phyloP scores from a whole-genome alignment of 768 basidiomycete genomes.

The Auricularia auricula-judae region DNA sequence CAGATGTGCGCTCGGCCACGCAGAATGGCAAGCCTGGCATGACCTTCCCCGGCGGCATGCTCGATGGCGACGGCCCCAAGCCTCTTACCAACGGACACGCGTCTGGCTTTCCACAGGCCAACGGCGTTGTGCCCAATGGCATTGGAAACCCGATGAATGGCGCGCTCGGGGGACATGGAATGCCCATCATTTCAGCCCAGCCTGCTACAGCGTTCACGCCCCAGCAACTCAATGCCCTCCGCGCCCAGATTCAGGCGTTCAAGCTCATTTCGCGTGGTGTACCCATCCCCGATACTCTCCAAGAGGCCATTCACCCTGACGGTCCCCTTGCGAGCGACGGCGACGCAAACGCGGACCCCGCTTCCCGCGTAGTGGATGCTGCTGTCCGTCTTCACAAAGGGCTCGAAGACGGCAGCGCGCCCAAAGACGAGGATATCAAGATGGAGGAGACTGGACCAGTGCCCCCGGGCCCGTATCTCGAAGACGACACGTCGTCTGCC shows the following conservation, averaged over 20 bases:
- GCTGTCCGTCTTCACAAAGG: slow-evolving; percentile 66
- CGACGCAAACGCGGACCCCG: slow-evolving; percentile 24
- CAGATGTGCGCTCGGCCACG: no score
- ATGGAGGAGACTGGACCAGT: slow-evolving; percentile 47
- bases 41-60: no score
- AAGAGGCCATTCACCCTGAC: slow-evolving; percentile 44
- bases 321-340: slow-evolving; percentile 45
- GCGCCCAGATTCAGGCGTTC: slow-evolving; percentile 75
- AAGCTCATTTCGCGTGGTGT: slow-evolving; percentile 55
- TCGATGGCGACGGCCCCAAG: no score
- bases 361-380: slow-evolving; percentile 56
- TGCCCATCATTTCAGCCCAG: slow-evolving; percentile 25
- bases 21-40: no score
- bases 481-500: slow-evolving; percentile 67
- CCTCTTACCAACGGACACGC: no score
- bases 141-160: no score
- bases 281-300: slow-evolving; percentile 58
- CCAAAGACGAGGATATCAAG: slow-evolving; percentile 33
- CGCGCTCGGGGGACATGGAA: no score
- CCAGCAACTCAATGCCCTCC: slow-evolving; percentile 65
- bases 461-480: slow-evolving; percentile 65
- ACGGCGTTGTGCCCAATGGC: no score
- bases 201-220: slow-evolving; percentile 63
- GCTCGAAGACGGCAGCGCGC: slow-evolving; percentile 16
- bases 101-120: no score